These are phyloP conservation scores for Pugionium dolabratum DNA, from an alignment of 345 rosid genomes.

Conservation along the genomic window DNA sequence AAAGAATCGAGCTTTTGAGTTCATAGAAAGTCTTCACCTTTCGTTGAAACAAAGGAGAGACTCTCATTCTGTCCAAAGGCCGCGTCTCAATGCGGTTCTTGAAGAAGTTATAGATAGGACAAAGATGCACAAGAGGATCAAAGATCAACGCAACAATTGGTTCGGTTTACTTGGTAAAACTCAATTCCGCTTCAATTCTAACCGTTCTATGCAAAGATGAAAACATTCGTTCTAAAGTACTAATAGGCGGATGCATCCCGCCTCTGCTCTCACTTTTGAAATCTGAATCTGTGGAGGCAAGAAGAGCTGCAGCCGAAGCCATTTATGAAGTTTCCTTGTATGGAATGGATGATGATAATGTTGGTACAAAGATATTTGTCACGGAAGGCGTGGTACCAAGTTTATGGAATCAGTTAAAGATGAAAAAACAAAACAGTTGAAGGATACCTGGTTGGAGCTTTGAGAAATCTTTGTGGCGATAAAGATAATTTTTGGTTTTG, in stretches of 20 bases:
- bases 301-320: conserved; percentile 81
- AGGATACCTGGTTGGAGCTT: conserved; percentile 82
- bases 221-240: conserved; percentile 69
- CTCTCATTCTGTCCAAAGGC: conserved; percentile 21
- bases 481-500: conserved; percentile 76
- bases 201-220: conserved; percentile 75
- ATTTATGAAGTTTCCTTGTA: conserved; percentile 79
- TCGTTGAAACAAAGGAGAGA: conserved; percentile 19
- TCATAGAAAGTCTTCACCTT: conserved; percentile 21
- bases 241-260: conserved; percentile 91
- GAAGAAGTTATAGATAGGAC: conserved; percentile 63
- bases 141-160: conserved; percentile 70
- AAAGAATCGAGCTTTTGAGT: conserved; percentile 35
- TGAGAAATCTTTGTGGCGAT: conserved; percentile 82
- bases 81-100: conserved; percentile 50
- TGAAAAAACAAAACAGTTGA: conserved; percentile 63
- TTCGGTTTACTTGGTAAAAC: conserved; percentile 48
- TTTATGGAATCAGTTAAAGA: conserved; percentile 76
- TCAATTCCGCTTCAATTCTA: conserved; percentile 66
- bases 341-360: conserved; percentile 74
- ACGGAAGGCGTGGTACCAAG: conserved; percentile 84
- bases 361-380: conserved; percentile 81
- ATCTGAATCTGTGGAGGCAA: conserved; percentile 67
- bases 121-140: conserved; percentile 70
- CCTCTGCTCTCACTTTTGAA: conserved; percentile 79